Conservation (phyloP, 495 filamentous ascomycete genomes). For the Penicillium parvum region DNA sequence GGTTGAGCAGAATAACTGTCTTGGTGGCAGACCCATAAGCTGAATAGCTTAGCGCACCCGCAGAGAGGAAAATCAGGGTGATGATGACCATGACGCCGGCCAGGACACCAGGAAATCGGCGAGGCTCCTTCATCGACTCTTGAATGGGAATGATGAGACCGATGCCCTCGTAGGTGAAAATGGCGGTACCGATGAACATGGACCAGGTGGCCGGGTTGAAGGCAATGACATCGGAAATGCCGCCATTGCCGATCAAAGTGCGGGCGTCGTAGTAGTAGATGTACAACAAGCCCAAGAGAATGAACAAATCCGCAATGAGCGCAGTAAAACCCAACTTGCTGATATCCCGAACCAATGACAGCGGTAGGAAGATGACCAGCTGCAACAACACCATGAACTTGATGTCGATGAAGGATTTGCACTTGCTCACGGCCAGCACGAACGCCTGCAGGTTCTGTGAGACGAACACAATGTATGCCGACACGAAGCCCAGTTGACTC, state of each 20-base stretch:
- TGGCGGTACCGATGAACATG: constrained; percentile 94
- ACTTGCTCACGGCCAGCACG: constrained; percentile 76
- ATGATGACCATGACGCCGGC: constrained; percentile 91
- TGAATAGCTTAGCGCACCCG: constrained; percentile 91
- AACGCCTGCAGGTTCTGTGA: constrained; percentile 95
- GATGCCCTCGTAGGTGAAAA: constrained; percentile 98
- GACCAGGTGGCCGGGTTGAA: constrained; percentile 93
- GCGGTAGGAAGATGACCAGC: constrained; percentile 85
- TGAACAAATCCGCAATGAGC: constrained; percentile 88
- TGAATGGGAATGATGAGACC: constrained; percentile 99
- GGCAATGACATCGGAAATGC: constrained; percentile 73
- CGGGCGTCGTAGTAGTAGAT: constrained; percentile 93
- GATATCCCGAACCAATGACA: constrained; percentile 92
- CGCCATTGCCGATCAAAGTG: constrained; percentile 71
- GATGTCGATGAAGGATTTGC: constrained; percentile 74
- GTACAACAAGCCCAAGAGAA: constrained; percentile 84
- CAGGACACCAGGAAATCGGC: constrained; percentile 83
- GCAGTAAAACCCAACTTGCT: constrained; percentile 89
- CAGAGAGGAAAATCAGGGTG: constrained; percentile 80
- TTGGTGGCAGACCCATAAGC: constrained; percentile 92
- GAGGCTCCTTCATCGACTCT: constrained; percentile 86
- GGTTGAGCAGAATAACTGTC: constrained; percentile 91
- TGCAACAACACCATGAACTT: constrained; percentile 88
- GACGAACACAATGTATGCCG: constrained; percentile 98
- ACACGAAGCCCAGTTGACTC: constrained; percentile 91